Evolutionary conservation across 305 asterid species (phyloP).

Genomic region (Fraxinus platypoda): DNA sequence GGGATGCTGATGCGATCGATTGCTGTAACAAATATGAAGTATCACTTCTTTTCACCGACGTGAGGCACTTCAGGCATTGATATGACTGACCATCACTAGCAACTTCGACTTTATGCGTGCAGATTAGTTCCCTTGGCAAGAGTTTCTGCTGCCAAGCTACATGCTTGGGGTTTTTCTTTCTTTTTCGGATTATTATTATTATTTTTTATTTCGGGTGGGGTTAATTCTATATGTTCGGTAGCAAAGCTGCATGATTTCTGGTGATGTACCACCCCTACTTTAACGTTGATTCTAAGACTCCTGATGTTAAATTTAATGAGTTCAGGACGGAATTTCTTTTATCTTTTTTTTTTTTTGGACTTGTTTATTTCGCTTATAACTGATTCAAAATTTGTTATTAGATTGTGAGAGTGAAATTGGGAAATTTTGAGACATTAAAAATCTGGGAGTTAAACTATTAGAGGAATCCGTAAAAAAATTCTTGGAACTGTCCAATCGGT

Average conservation of each 20-base stretch:
- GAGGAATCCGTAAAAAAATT: no score
- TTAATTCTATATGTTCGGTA: neutral
- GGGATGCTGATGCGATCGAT: conserved; percentile 80
- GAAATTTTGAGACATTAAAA: no score
- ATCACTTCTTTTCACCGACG: conserved; percentile 69
- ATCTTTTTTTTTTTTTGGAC: no score
- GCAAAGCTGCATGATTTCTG: neutral
- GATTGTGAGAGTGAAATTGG: neutral
- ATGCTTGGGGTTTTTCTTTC: neutral
- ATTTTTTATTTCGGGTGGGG: neutral
- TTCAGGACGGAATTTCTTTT: no score
- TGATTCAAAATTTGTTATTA: neutral
- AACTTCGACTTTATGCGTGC: neutral
- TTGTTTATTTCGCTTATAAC: neutral
- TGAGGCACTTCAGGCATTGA: conserved; percentile 93
- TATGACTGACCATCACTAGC: no score
- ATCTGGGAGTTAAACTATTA: neutral
- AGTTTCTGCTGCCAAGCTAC: neutral
- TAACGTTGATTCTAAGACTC: neutral
- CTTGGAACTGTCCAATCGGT: neutral
- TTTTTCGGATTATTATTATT: neutral
- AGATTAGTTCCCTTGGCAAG: neutral
- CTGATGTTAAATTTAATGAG: neutral
- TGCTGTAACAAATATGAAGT: conserved; percentile 96
- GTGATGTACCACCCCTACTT: neutral